Evolutionary conservation across 805 yeast genomes (phyloP).

Genomic region (Starmerella bombi): DNA sequence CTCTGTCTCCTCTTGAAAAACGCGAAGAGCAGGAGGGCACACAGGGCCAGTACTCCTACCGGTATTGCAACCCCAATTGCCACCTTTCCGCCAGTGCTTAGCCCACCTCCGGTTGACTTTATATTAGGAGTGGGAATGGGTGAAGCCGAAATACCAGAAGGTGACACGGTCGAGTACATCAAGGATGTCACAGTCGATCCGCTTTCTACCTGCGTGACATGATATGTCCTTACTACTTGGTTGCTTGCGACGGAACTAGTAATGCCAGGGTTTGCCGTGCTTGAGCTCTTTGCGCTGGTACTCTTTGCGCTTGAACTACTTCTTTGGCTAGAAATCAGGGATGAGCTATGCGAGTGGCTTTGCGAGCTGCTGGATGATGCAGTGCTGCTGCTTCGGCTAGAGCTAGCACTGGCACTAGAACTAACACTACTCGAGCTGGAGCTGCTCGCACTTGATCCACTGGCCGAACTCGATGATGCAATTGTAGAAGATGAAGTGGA

Average conservation of each 20-base stretch:
- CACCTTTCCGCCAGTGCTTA: conserved; percentile 13
- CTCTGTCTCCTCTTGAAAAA: conserved; percentile 1
- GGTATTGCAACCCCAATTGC: conserved; percentile 17
- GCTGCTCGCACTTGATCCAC: not conserved
- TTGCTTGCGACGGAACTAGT: no score
- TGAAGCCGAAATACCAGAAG: not conserved
- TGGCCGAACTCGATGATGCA: not conserved
- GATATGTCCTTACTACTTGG: not conserved
- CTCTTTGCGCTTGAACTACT: no score
- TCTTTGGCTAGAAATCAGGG: no score
- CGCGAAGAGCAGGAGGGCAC: not conserved
- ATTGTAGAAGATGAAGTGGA: not conserved
- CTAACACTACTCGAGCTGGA: not conserved
- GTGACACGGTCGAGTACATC: conserved; percentile 2
- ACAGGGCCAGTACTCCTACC: conserved; percentile 10
- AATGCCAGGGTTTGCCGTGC: no score
- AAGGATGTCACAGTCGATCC: conserved; percentile 10
- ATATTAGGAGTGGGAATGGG: not conserved
- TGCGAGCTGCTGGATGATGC: no score
- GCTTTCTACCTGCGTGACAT: conserved; percentile 4
- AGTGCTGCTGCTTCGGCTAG: not conserved
- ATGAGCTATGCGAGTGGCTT: no score
- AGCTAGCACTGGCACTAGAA: not conserved
- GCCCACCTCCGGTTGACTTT: conserved; percentile 2
- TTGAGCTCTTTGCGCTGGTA: no score